Percentiles rank a stretch among this genome's conserved stretches.
phyloP scores from a whole-genome alignment of 106 monocot genomes.

The Cymbidium sinense region DNA sequence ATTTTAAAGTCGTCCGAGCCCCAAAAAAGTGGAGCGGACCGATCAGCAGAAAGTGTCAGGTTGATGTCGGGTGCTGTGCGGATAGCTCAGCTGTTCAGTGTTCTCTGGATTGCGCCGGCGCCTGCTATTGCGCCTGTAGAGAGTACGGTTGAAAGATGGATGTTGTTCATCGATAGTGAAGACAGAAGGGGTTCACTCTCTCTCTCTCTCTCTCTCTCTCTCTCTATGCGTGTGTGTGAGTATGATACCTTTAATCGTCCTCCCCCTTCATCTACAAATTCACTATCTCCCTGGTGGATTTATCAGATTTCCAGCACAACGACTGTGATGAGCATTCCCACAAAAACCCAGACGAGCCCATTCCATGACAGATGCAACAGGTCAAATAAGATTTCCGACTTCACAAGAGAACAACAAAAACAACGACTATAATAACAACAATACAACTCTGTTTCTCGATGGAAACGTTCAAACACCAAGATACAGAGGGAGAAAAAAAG shows the following conservation, averaged over 20 bases:
- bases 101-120: conserved; percentile 16
- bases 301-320: conserved; percentile 17
- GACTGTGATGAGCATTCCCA: background rate
- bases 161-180: conserved; percentile 55
- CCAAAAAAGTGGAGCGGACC: conserved; percentile 20
- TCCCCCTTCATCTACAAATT: background rate
- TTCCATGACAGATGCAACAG: conserved; percentile 19
- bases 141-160: conserved; percentile 60
- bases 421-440: background rate
- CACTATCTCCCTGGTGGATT: conserved; percentile 16
- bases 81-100: conserved; percentile 20
- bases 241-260: no score
- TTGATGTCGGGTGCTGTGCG: conserved; percentile 35
- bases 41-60: conserved; percentile 28
- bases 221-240: no score
- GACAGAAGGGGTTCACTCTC: conserved; percentile 43
- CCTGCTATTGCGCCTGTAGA: conserved; percentile 58
- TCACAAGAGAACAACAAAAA: background rate
- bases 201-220: background rate
- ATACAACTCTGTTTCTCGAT: background rate
- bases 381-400: background rate
- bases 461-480: background rate
- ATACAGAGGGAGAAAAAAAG: background rate
- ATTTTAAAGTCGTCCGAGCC: conserved; percentile 28
- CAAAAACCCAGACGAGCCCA: background rate